Conservation (phyloP, 1,284 basidiomycete species). For the Leccinum pachyderme region DNA sequence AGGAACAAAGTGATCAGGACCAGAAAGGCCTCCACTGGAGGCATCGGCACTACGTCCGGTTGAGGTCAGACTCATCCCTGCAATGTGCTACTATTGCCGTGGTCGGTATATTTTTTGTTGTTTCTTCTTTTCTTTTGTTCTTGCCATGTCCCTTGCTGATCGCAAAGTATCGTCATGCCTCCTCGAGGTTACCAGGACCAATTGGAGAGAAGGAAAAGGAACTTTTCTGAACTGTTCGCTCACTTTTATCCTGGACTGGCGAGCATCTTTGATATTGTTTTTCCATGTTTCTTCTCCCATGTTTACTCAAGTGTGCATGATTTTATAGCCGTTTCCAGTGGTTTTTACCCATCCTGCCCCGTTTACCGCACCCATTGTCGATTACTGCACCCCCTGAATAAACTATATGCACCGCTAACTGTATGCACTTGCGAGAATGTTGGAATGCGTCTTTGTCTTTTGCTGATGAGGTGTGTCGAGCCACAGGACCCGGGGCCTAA, state of each 20-base stretch:
- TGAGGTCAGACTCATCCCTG: conserved; percentile 8
- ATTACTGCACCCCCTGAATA: conserved; percentile 24
- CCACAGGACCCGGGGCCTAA: not conserved
- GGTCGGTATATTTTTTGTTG: conserved; percentile 21
- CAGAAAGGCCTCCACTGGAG: conserved; percentile 45
- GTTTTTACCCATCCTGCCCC: conserved; percentile 5
- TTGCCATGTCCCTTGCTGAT: conserved; percentile 22
- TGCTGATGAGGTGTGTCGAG: not conserved
- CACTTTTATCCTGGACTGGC: conserved; percentile 25
- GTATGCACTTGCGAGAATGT: not conserved
- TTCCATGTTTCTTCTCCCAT: conserved; percentile 3
- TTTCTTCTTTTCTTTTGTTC: conserved; percentile 11
- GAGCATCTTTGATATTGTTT: conserved; percentile 21
- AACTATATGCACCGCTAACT: conserved; percentile 6
- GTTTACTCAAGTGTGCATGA: conserved; percentile 25
- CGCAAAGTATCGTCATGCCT: conserved; percentile 13
- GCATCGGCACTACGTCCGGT: conserved; percentile 17
- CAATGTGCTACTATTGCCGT: not conserved
- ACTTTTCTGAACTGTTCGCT: not conserved
- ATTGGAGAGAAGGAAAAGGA: conserved; percentile 10
- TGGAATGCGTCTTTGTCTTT: not conserved
- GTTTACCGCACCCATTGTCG: conserved; percentile 16
- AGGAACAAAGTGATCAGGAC: conserved; percentile 77
- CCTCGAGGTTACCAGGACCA: conserved; percentile 27
- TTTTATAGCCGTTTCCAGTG: conserved; percentile 25